phyloP scores from a whole-genome alignment of 257 asterid genomes.

The Solanum lignicaule region DNA sequence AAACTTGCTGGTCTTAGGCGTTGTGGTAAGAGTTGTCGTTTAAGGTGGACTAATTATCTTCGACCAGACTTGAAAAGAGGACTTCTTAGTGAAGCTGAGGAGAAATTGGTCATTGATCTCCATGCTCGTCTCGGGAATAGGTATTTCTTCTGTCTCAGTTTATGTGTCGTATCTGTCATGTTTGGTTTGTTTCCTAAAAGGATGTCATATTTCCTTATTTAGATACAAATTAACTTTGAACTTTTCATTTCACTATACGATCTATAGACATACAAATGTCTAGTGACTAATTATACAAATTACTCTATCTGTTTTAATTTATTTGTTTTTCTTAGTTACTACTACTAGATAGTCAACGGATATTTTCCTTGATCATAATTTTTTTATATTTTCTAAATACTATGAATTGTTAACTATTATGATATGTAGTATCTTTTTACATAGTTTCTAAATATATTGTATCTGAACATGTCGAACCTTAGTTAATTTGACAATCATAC shows the following conservation, averaged over 20 bases:
- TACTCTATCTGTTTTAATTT: neutral
- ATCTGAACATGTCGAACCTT: neutral
- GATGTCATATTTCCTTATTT: neutral
- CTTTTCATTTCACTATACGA: neutral
- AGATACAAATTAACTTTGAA: neutral
- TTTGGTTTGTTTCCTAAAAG: too few species aligned
- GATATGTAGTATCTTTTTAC: neutral
- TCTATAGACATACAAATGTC: neutral
- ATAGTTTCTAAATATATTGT: neutral
- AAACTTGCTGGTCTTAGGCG: constrained; percentile 98
- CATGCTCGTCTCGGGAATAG: constrained; percentile 93
- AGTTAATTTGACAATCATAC: too few species aligned
- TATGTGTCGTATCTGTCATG: neutral
- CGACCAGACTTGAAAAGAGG: constrained; percentile 97
- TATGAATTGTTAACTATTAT: neutral
- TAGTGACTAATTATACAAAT: neutral
- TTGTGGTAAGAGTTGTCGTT: constrained; percentile 95
- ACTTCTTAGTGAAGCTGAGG: constrained; percentile 79
- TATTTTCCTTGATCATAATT: neutral
- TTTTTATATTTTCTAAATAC: neutral
- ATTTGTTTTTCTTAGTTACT: neutral
- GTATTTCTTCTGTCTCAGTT: constrained; percentile 1
- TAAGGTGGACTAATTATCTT: constrained; percentile 93
- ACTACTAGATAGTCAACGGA: neutral
- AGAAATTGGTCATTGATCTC: constrained; percentile 78